Base-by-base conservation (phyloP, 495 filamentous ascomycete genomes). In the Tuber magnatum region DNA sequence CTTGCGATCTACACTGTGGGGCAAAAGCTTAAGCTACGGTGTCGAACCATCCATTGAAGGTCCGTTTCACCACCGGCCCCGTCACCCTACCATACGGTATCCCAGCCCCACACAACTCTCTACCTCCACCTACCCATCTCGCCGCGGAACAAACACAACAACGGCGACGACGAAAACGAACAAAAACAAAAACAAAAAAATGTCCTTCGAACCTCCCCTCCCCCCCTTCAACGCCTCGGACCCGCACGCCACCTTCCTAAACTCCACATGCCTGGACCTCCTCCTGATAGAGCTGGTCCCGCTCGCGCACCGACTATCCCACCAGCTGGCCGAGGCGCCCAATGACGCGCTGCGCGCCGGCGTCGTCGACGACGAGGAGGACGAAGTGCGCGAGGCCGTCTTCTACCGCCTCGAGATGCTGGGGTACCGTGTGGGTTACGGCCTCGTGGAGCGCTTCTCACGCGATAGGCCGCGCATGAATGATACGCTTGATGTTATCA, bases 261-360 rank as follows among this genome's bases (percentile, higher is more conserved):
- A 87, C 83, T 88, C 91, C 46, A 92, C 94, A 44, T 92, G 91
- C 77, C 88, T 98, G 74, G 95, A 99, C 82, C 90, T 99, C 76
- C 89, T 99, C 22, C 88, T 99, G 76, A 97, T 99, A 80, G 95
- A 99, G 85, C 87, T 99, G 71, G 95, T 99, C 40, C 95, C 95
- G 68, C 91, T 97, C 88, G 92, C 96, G 5, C 93, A 95, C 83
- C 89, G 95, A 72, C 84, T 98, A 43, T 87, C 89, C 20, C 81
- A 75, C 68, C 75, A 72, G 43, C 68, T 72, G 24, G 51, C 51
- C 3, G 51, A 61, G 51, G 28, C 51, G 10, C 51, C 51, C 24
- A 24, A 28, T n/a, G 51, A 61, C 9, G 10, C 51, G 9, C n/a
- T 61, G 9, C 51, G 82, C 12, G 78, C 84, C 10, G 83, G 84